Evolutionary conservation across 116 monocot species (phyloP).

Genomic region (Iris pallida): DNA sequence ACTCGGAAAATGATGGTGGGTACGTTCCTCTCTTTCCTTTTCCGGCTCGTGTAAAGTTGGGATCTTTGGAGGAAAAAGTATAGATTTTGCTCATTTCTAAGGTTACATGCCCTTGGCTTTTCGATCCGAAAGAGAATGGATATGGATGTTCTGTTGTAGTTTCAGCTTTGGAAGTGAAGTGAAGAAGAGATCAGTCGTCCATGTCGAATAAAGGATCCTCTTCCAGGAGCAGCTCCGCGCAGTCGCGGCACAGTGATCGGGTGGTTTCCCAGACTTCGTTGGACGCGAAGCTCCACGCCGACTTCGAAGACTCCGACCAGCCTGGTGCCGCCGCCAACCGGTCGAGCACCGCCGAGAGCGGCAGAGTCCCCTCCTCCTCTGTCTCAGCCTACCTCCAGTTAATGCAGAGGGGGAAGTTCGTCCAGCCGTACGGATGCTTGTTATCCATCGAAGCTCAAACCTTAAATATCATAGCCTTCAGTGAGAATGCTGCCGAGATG

Average conservation of each 20-base stretch:
- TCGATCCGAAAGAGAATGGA: too few species aligned
- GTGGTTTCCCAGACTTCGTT: slow-evolving; percentile 39
- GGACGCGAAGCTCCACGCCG: slow-evolving; percentile 72
- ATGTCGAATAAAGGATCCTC: slow-evolving; percentile 29
- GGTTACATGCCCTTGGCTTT: too few species aligned
- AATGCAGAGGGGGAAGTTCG: slow-evolving; percentile 62
- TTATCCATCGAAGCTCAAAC: slow-evolving; percentile 59
- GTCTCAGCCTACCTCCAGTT: slow-evolving; percentile 73
- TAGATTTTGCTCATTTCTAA: too few species aligned
- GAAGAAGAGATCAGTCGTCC: slow-evolving; percentile 14
- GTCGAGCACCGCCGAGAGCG: slow-evolving; percentile 6
- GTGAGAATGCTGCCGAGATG: slow-evolving; percentile 91
- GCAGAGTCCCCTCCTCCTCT: slow-evolving; percentile 20
- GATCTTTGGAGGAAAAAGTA: too few species aligned
- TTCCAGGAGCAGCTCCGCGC: slow-evolving; percentile 41
- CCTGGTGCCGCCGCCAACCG: slow-evolving; percentile 20
- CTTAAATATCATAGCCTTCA: slow-evolving; percentile 59
- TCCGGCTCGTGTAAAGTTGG: too few species aligned
- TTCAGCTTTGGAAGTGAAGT: not conserved
- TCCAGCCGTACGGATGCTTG: slow-evolving; percentile 91
- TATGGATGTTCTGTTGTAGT: too few species aligned
- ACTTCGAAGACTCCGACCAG: slow-evolving; percentile 53
- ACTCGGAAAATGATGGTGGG: too few species aligned
- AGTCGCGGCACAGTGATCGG: slow-evolving; percentile 35
- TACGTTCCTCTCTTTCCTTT: too few species aligned